A percentile compares a stretch with the other conserved stretches of the same genome.
phyloP scores from a whole-genome alignment of 768 basidiomycete genomes.

The Podaxis pistillaris region DNA sequence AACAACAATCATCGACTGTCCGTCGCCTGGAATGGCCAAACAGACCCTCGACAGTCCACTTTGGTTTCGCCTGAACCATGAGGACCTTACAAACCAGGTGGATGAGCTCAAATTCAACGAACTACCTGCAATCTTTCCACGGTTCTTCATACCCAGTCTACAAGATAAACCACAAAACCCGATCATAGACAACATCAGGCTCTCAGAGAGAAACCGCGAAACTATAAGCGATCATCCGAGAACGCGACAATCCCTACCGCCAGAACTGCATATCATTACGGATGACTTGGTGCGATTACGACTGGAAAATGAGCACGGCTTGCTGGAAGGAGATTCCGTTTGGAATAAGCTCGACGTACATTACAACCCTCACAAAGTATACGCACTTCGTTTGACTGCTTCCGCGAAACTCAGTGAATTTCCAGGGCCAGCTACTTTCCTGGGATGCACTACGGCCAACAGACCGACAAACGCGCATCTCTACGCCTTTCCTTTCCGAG shows the following conservation, averaged over 20 bases:
- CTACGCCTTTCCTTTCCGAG: slow-evolving; percentile 67
- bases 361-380: slow-evolving; percentile 21
- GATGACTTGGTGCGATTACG: slow-evolving; percentile 13
- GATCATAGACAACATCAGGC: slow-evolving; percentile 58
- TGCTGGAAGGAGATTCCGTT: slow-evolving; percentile 19
- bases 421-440: slow-evolving; percentile 50
- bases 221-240: slow-evolving; percentile 12
- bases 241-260: slow-evolving; percentile 19
- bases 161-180: slow-evolving; percentile 78
- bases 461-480: slow-evolving; percentile 27
- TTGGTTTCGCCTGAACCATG: slow-evolving; percentile 5
- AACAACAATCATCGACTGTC: background rate
- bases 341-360: slow-evolving; percentile 4
- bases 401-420: background rate
- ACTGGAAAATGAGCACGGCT: slow-evolving; percentile 14
- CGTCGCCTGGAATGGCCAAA: background rate
- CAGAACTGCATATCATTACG: slow-evolving; percentile 28
- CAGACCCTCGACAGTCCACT: background rate
- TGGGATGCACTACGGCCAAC: slow-evolving; percentile 59
- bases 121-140: slow-evolving; percentile 40
- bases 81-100: background rate
- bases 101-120: slow-evolving; percentile 17
- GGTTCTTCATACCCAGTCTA: slow-evolving; percentile 64
- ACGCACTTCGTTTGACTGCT: slow-evolving; percentile 18
- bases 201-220: slow-evolving; percentile 22